Conservation (phyloP, 129 eudicot genomes). For the Heracleum sosnowskyi region DNA sequence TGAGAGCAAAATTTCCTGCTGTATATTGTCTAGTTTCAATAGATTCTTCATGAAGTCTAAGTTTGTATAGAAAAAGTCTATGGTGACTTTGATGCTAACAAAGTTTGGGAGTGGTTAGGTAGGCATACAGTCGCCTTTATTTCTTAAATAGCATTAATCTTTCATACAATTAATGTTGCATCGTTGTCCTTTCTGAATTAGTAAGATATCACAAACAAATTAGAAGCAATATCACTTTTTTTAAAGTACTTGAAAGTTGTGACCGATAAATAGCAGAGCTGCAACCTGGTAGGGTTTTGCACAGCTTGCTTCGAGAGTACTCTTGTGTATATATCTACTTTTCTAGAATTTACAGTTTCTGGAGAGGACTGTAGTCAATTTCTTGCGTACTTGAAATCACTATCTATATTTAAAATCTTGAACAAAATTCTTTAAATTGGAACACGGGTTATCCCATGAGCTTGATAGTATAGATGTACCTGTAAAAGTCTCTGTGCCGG, state of each 20-base stretch:
- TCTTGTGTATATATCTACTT: background rate
- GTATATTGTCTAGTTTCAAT: background rate
- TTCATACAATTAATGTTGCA: background rate
- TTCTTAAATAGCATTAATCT: background rate
- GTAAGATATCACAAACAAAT: background rate
- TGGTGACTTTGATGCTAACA: background rate
- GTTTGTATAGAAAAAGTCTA: background rate
- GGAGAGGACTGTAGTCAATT: background rate
- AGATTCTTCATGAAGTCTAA: background rate
- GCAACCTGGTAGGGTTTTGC: background rate
- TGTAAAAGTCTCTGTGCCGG: background rate
- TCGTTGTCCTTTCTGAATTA: background rate
- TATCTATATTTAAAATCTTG: background rate
- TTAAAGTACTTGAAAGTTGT: background rate
- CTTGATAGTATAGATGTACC: background rate
- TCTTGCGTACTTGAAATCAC: too few relatives aligned
- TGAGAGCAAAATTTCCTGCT: background rate
- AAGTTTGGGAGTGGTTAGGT: background rate
- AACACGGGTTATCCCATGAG: background rate
- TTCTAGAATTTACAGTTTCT: background rate
- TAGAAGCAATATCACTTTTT: background rate
- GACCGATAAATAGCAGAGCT: background rate
- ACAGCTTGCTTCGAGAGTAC: background rate
- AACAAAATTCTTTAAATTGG: background rate
- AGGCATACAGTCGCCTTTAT: background rate